Evolutionary conservation across 2,329 filamentous ascomycete species (phyloP).

Genomic region (Phoma herbarum): DNA sequence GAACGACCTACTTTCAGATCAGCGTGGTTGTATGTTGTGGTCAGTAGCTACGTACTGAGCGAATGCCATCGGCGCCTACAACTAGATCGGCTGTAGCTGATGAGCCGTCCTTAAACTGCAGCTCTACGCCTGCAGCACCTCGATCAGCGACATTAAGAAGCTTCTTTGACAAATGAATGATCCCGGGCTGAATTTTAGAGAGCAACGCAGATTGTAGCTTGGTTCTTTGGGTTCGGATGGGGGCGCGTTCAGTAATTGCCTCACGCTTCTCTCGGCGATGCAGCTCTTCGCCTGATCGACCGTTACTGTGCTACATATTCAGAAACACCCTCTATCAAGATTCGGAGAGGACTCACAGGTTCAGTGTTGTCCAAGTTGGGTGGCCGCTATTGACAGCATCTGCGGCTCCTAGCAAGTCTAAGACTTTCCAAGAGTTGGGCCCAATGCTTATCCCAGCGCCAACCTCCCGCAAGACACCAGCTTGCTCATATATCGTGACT

Average conservation of each 20-base stretch:
- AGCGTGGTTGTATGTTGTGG: background rate
- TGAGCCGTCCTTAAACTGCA: conserved; percentile 58
- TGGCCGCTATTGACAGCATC: conserved; percentile 44
- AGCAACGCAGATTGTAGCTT: conserved; percentile 61
- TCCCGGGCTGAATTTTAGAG: conserved; percentile 55
- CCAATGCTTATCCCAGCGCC: background rate
- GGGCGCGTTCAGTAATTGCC: background rate
- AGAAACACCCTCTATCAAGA: background rate
- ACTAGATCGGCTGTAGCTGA: conserved; percentile 55
- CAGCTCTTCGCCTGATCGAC: conserved; percentile 41
- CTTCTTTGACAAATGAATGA: conserved; percentile 58
- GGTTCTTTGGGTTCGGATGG: conserved; percentile 34
- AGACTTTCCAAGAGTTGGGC: conserved; percentile 52
- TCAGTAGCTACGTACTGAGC: conserved; percentile 59
- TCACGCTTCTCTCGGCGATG: conserved; percentile 29
- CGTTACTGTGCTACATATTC: conserved; percentile 37
- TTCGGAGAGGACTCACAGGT: conserved; percentile 35
- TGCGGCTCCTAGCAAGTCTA: conserved; percentile 57
- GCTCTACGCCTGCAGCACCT: conserved; percentile 37
- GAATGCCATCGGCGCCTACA: conserved; percentile 54
- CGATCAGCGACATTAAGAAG: conserved; percentile 54
- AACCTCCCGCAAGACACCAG: background rate
- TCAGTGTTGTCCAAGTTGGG: conserved; percentile 40
- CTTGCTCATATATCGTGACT: background rate
- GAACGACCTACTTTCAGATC: conserved; percentile 48